Evolutionary conservation across 2,329 filamentous ascomycete genomes (phyloP).

Genomic region (Arthroderma uncinatum): DNA sequence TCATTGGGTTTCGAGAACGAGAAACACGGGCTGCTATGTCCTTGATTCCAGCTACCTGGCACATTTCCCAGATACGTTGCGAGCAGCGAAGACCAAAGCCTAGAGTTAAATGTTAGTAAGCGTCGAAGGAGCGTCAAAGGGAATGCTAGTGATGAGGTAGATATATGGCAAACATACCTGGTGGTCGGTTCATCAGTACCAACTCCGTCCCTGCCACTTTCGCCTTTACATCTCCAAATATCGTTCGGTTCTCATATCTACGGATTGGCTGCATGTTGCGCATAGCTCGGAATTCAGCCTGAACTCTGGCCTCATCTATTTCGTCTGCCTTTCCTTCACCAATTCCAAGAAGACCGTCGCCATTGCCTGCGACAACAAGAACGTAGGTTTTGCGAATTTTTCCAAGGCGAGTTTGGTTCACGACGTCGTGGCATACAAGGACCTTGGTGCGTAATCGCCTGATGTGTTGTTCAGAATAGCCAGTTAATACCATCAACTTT

Average conservation of each 20-base stretch:
- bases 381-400: constrained; percentile 72
- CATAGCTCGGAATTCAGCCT: constrained; percentile 71
- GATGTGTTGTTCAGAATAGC: constrained; percentile 41
- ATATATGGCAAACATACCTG: constrained; percentile 52
- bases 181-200: constrained; percentile 68
- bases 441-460: constrained; percentile 53
- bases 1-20: constrained; percentile 90
- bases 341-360: constrained; percentile 72
- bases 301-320: constrained; percentile 51
- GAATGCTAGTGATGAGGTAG: background rate
- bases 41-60: constrained; percentile 70
- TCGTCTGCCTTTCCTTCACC: constrained; percentile 85
- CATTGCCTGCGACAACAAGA: constrained; percentile 75
- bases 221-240: constrained; percentile 68
- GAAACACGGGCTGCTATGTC: constrained; percentile 76
- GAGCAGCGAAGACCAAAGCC: constrained; percentile 91
- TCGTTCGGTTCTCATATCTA: constrained; percentile 83
- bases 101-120: constrained; percentile 2
- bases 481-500: constrained; percentile 47
- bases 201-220: constrained; percentile 87
- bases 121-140: background rate
- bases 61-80: constrained; percentile 88
- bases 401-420: constrained; percentile 91
- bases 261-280: constrained; percentile 87
- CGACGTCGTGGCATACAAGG: constrained; percentile 61